These are phyloP conservation scores for Aspergillus floridensis DNA, from an alignment of 2,329 filamentous ascomycete genomes.

Conservation along the genomic window DNA sequence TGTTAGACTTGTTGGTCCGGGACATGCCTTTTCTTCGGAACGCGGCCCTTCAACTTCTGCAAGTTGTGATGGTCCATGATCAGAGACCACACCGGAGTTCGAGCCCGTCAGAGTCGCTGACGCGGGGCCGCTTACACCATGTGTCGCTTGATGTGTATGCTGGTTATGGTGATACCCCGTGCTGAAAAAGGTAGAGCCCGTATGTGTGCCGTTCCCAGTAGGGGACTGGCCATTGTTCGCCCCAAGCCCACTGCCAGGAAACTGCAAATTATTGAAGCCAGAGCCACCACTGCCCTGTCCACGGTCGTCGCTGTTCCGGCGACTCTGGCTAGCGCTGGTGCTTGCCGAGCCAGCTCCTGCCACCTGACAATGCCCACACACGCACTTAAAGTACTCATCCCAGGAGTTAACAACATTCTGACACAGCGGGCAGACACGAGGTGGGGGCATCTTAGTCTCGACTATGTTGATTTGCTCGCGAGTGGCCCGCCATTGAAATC, in stretches of 20 bases:
- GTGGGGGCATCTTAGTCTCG: background rate
- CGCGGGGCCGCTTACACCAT: background rate
- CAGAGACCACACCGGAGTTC: background rate
- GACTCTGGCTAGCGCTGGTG: conserved; percentile 8
- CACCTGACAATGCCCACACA: conserved; percentile 14
- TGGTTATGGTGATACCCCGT: background rate
- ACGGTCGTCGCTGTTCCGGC: conserved; percentile 10
- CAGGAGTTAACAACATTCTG: conserved; percentile 3
- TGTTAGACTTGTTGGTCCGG: background rate
- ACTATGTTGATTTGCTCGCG: background rate
- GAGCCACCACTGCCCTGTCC: conserved; percentile 1
- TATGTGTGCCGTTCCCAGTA: background rate
- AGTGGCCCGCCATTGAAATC: background rate
- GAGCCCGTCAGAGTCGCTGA: background rate
- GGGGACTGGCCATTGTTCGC: background rate
- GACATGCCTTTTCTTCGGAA: background rate
- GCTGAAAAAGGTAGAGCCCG: background rate
- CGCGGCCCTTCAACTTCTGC: background rate
- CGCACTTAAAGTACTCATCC: conserved; percentile 15
- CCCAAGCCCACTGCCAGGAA: background rate
- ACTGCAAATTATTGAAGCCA: background rate
- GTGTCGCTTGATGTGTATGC: background rate
- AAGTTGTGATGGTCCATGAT: background rate
- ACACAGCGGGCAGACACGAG: conserved; percentile 10
- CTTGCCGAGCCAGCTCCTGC: background rate